Conservation (phyloP, 2,329 filamentous ascomycete genomes). For the Orbilia blumenaviensis region DNA sequence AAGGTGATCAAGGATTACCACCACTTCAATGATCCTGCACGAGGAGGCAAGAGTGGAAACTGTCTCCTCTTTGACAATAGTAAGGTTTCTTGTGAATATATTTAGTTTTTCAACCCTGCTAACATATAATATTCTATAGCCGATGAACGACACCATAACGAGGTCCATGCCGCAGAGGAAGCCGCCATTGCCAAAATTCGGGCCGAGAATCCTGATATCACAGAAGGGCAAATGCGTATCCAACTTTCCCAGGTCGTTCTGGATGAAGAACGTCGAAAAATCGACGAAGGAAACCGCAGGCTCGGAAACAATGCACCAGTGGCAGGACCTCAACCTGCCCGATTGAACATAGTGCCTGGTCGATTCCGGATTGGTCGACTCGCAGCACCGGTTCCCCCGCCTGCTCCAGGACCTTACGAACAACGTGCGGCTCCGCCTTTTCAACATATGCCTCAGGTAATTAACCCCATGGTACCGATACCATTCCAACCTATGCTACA, state of each 20-base stretch:
- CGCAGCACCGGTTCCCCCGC: not conserved
- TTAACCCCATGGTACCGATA: conserved; percentile 28
- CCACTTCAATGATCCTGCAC: conserved; percentile 71
- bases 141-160: conserved; percentile 70
- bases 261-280: conserved; percentile 58
- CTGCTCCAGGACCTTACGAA: not conserved
- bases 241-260: conserved; percentile 68
- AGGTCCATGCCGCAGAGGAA: conserved; percentile 71
- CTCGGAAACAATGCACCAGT: not conserved
- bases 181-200: conserved; percentile 68
- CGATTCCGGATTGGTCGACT: not conserved
- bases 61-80: conserved; percentile 75
- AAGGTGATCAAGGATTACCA: conserved; percentile 70
- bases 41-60: conserved; percentile 66
- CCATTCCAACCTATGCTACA: conserved; percentile 32
- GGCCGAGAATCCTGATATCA: conserved; percentile 70
- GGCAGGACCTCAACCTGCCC: not conserved
- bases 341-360: not conserved
- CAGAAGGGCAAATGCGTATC: conserved; percentile 69
- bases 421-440: not conserved
- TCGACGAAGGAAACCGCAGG: conserved; percentile 33
- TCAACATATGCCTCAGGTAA: conserved; percentile 23
- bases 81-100: not conserved
- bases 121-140: conserved; percentile 58
- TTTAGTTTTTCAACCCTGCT: not conserved